Conservation (phyloP, 306 rosid genomes). For the Begonia loranthoides region DNA sequence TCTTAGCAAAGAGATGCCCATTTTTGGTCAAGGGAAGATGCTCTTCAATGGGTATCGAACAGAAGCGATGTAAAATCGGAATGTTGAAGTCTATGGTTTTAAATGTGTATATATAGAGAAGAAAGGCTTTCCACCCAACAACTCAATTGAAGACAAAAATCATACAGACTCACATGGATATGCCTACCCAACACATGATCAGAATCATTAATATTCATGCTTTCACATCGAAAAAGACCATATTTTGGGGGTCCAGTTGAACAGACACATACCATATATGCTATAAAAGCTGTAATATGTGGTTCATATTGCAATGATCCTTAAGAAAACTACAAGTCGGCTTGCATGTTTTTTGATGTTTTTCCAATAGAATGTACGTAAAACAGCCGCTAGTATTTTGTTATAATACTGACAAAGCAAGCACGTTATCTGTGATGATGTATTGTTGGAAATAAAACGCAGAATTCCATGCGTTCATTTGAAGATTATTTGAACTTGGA, state of each 20-base stretch:
- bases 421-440: background rate
- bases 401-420: background rate
- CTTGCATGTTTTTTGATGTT: background rate
- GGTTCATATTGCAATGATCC: background rate
- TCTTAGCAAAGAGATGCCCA: constrained; percentile 15
- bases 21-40: background rate
- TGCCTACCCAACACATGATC: background rate
- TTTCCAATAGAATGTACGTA: background rate
- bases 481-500: background rate
- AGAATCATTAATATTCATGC: background rate
- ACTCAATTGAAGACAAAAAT: background rate
- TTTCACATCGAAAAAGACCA: too few relatives aligned
- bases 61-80: background rate
- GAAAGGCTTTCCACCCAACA: background rate
- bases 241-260: too few relatives aligned
- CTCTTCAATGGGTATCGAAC: too few relatives aligned
- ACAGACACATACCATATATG: too few relatives aligned
- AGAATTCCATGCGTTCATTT: background rate
- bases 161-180: background rate
- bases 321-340: background rate
- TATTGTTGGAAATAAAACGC: background rate
- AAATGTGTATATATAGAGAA: constrained; percentile 17
- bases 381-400: background rate
- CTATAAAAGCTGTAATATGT: background rate
- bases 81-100: background rate